A percentile compares a stretch with the other conserved stretches of the same genome.
These are phyloP conservation scores for Candida boleticola DNA, from an alignment of 805 yeast species.

Conservation along the genomic window DNA sequence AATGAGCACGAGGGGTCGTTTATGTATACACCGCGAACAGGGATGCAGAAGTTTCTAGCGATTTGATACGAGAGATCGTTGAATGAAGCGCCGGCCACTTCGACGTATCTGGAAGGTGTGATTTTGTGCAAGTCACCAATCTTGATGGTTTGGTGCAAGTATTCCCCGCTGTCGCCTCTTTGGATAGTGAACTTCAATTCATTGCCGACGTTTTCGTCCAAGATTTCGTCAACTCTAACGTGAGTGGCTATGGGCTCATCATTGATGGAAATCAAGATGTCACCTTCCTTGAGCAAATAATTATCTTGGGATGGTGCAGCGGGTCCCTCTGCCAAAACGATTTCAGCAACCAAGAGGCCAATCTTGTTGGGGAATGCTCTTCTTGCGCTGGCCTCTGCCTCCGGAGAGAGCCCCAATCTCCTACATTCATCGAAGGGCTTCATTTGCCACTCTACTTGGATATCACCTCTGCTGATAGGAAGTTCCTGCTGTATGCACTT, in stretches of 20 bases:
- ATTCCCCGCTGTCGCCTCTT: slow-evolving; percentile 61
- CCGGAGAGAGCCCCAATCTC: slow-evolving; percentile 76
- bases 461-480: slow-evolving; percentile 83
- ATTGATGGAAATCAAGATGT: slow-evolving; percentile 72
- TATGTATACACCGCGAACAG: slow-evolving; percentile 80
- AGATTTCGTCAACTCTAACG: slow-evolving; percentile 75
- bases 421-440: slow-evolving; percentile 90
- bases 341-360: slow-evolving; percentile 80
- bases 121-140: slow-evolving; percentile 79
- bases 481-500: slow-evolving; percentile 58
- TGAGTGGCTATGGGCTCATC: slow-evolving; percentile 65
- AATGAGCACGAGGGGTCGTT: slow-evolving; percentile 79
- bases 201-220: slow-evolving; percentile 69
- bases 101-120: slow-evolving; percentile 78
- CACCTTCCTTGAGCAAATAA: slow-evolving; percentile 75
- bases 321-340: slow-evolving; percentile 83
- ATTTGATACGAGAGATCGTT: slow-evolving; percentile 84
- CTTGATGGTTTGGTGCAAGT: slow-evolving; percentile 45
- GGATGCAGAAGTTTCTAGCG: slow-evolving; percentile 80
- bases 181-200: slow-evolving; percentile 57
- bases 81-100: slow-evolving; percentile 84
- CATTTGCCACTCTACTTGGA: slow-evolving; percentile 85
- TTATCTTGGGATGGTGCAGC: slow-evolving; percentile 43
- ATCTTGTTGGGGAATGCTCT: slow-evolving; percentile 66
- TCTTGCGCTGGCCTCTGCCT: slow-evolving; percentile 70